Base-by-base conservation (phyloP, 2,329 filamentous ascomycete genomes). In the Xylaria sp. region DNA sequence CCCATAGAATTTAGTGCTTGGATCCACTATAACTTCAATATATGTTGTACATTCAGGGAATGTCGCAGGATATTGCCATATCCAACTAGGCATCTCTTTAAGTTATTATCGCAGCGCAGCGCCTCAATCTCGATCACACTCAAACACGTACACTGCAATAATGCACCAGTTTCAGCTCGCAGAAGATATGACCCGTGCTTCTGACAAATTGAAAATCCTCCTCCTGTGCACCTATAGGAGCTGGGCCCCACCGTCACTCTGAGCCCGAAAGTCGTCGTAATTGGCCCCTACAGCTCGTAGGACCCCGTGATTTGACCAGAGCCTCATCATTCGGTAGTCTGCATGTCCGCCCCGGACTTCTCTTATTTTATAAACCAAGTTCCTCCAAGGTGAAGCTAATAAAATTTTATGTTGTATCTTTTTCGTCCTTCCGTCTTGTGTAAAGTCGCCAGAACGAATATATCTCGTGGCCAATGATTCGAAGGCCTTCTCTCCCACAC, bases 61-160 rank as follows among this genome's bases (percentile, higher is more conserved):
- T 18, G 15, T 50, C 46, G 41, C 43, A 39, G 43, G 57, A 23
- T 30, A 60, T 23, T 63, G 39, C 53, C 20, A 32, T n/a, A 5
- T 4, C 8, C 2, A 34, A n/a, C 28, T 9, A 23, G 52, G 18
- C 18, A 30, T 45, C 4, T n/a, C 23, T 25, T n/a, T n/a, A n/a
- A n/a, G n/a, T 20, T 30, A 63, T 57, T 39, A 48, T 57, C 12
- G 53, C 46, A 36, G 46, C 39, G 28, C 62, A 61, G 56, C 61
- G 66, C 66, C 61, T 63, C 65, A 12, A 64, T 67, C 45, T 57
- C 57, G 48, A 66, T 62, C 57, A 56, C 39, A n/a, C 30, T 56
- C 23, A n/a, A 28, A 15, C 34, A 52, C 55, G 28, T 15, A 20
- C 23, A 30, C 41, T 36, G 20, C 9, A n/a, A 43, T 2, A 60